These are phyloP conservation scores for Dorcoceras hygrometricum DNA, from an alignment of 257 asterid genomes.

Conservation along the genomic window DNA sequence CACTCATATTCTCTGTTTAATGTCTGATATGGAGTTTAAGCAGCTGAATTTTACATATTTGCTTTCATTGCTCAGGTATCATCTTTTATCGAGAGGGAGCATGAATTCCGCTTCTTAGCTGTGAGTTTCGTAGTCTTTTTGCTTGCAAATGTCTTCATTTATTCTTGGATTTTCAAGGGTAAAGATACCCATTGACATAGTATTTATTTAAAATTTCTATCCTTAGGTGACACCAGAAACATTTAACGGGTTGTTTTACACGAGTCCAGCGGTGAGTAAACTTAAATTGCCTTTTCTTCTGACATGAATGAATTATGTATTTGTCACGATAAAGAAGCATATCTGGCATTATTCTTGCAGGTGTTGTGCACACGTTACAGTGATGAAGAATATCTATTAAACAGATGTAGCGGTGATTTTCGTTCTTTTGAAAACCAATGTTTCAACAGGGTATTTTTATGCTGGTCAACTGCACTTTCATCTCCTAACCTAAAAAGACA, in stretches of 20 bases:
- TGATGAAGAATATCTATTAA: slow-evolving; percentile 74
- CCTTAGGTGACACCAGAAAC: slow-evolving; percentile 82
- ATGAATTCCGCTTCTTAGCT: slow-evolving; percentile 87
- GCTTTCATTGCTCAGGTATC: slow-evolving; percentile 62
- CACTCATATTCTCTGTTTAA: slow-evolving; percentile 8
- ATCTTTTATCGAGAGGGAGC: slow-evolving; percentile 90
- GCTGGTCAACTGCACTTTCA: not conserved
- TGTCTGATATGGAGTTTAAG: slow-evolving; percentile 15
- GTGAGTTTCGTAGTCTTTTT: slow-evolving; percentile 46
- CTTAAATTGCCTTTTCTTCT: not conserved
- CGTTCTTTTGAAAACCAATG: slow-evolving; percentile 1
- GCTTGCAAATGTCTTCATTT: not conserved
- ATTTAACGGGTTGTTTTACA: slow-evolving; percentile 68
- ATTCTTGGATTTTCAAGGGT: not conserved
- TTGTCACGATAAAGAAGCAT: not conserved
- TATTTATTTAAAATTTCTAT: slow-evolving; percentile 13
- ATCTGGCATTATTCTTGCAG: slow-evolving; percentile 1
- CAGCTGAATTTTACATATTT: slow-evolving; percentile 26
- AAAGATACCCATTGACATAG: slow-evolving; percentile 12
- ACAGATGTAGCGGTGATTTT: slow-evolving; percentile 74
- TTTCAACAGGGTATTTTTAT: slow-evolving; percentile 6
- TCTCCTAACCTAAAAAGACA: not conserved
- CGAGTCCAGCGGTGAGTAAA: slow-evolving; percentile 56
- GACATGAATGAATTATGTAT: not conserved
- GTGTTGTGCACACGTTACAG: slow-evolving; percentile 46